A percentile compares a stretch with the other conserved stretches of the same genome.
Conservation (phyloP, 768 basidiomycete genomes). For the Macrolepiota dolichaula region DNA sequence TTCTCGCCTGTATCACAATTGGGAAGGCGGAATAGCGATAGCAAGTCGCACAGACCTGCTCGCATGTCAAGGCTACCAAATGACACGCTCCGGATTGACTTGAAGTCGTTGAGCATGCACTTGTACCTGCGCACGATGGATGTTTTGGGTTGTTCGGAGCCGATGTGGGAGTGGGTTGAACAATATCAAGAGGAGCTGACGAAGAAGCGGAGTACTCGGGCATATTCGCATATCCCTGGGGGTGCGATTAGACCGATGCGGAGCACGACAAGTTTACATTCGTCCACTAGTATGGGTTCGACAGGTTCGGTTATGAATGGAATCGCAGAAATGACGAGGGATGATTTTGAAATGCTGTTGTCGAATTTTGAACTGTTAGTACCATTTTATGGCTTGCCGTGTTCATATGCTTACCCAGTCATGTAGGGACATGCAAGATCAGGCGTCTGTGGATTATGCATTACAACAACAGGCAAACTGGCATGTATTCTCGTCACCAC, state of each 20-base stretch:
- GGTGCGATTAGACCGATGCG: neutral
- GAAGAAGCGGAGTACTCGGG: slow-evolving; percentile 9
- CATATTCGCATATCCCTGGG: neutral
- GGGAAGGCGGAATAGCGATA: slow-evolving; percentile 14
- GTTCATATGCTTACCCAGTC: slow-evolving; percentile 7
- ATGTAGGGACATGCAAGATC: slow-evolving; percentile 63
- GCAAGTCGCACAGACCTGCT: slow-evolving; percentile 12
- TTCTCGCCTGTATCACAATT: slow-evolving; percentile 37
- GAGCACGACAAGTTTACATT: slow-evolving; percentile 15
- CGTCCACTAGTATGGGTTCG: slow-evolving; percentile 13
- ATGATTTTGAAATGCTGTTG: slow-evolving; percentile 60
- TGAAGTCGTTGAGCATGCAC: slow-evolving; percentile 58
- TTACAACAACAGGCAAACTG: slow-evolving; percentile 51
- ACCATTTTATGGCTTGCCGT: neutral
- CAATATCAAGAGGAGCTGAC: slow-evolving; percentile 37
- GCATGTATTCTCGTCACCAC: slow-evolving; percentile 34
- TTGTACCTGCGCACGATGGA: slow-evolving; percentile 59
- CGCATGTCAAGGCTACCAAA: slow-evolving; percentile 48
- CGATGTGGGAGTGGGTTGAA: slow-evolving; percentile 78
- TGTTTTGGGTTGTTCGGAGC: slow-evolving; percentile 66
- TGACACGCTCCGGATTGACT: slow-evolving; percentile 49
- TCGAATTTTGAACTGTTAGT: slow-evolving; percentile 61
- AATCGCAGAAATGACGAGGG: slow-evolving; percentile 49
- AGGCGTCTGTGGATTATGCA: slow-evolving; percentile 42
- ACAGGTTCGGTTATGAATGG: slow-evolving; percentile 27